phyloP scores from a whole-genome alignment of 1,284 basidiomycete genomes.

The Rhodotorula sp. region DNA sequence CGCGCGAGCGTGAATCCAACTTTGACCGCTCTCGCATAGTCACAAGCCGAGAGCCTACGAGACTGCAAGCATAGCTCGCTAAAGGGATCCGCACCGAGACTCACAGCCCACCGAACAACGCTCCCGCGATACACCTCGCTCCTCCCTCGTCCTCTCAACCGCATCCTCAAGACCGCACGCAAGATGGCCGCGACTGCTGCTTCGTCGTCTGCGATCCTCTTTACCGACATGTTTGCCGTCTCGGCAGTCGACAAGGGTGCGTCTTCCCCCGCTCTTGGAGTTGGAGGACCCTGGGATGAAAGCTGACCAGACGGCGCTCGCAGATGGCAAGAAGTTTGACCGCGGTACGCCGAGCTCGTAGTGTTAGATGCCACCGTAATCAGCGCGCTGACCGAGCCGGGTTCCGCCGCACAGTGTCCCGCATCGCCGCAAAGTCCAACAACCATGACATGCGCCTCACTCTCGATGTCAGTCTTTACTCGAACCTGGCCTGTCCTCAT shows the following conservation, averaged over 20 bases:
- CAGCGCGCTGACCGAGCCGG: not conserved
- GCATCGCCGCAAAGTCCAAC: conserved; percentile 73
- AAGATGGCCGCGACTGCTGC: conserved; percentile 21
- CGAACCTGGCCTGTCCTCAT: not conserved
- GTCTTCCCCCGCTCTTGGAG: not conserved
- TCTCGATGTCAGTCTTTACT: conserved; percentile 58
- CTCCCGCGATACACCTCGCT: not conserved
- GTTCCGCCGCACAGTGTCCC: conserved; percentile 65
- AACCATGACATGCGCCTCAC: conserved; percentile 86
- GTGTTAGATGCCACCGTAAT: conserved; percentile 9
- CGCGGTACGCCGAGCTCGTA: conserved; percentile 62
- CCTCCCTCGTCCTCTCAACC: not conserved
- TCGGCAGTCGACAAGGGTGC: conserved; percentile 71
- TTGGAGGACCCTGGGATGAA: too few species aligned
- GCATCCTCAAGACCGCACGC: not conserved
- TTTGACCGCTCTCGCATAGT: too few species aligned
- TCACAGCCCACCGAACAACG: not conserved
- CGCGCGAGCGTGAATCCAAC: too few species aligned
- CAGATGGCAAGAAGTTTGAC: conserved; percentile 91
- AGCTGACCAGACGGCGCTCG: conserved; percentile 1
- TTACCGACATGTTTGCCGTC: conserved; percentile 86
- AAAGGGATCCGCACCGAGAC: too few species aligned
- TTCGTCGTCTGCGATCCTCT: conserved; percentile 65
- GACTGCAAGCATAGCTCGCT: too few species aligned
- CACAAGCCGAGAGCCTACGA: too few species aligned